Evolutionary conservation across 208 protist species (phyloP).

Genomic region (Spongospora subterranea): DNA sequence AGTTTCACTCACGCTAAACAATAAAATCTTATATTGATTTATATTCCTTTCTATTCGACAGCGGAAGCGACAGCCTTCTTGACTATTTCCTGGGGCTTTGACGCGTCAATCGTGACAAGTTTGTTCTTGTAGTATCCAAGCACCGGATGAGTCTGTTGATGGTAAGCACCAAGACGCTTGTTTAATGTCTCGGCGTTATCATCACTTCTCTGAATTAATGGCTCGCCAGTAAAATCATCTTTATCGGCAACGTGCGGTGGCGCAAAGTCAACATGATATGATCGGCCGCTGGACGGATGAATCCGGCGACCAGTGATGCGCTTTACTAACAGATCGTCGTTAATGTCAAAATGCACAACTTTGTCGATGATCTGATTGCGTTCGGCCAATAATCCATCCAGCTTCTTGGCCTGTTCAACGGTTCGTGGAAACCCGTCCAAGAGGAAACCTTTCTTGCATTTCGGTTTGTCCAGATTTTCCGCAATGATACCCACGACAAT

Average conservation of each 20-base stretch:
- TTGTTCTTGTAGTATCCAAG: conserved; percentile 65
- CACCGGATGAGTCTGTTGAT: conserved; percentile 61
- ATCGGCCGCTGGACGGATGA: conserved; percentile 66
- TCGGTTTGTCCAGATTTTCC: conserved; percentile 59
- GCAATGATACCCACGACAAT: conserved; percentile 68
- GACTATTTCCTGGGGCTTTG: conserved; percentile 19
- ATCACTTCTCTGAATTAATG: conserved; percentile 67
- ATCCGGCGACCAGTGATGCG: conserved; percentile 68
- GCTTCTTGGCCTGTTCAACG: conserved; percentile 66
- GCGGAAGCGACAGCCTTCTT: neutral
- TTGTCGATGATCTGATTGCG: conserved; percentile 56
- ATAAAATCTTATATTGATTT: too few relatives aligned
- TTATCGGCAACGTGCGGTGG: conserved; percentile 66
- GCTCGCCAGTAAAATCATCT: conserved; percentile 73
- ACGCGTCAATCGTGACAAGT: conserved; percentile 34
- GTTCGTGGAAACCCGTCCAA: conserved; percentile 74
- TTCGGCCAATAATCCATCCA: conserved; percentile 63
- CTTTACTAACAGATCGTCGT: conserved; percentile 45
- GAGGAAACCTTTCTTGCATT: conserved; percentile 67
- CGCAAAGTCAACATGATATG: conserved; percentile 69
- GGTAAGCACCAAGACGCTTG: conserved; percentile 66
- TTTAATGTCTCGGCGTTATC: conserved; percentile 69
- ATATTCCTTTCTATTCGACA: neutral
- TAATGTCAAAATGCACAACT: conserved; percentile 63
- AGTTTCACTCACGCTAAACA: neutral